Evolutionary conservation across 2,329 filamentous ascomycete genomes (phyloP).

Genomic region (Dactylellina cionopaga): DNA sequence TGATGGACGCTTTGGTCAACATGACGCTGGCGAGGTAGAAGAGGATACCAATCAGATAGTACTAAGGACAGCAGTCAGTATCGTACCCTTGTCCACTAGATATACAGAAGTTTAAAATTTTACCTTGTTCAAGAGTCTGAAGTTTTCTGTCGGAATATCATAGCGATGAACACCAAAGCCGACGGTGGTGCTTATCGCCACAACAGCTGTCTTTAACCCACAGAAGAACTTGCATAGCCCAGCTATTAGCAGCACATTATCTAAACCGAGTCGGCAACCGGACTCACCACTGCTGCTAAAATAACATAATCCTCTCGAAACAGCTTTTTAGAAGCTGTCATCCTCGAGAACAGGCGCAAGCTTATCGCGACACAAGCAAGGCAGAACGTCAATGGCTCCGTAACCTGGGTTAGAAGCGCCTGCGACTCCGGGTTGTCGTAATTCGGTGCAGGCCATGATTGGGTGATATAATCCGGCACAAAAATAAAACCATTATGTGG

Average conservation of each 20-base stretch:
- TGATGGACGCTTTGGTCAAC: constrained; percentile 26
- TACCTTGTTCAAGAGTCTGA: constrained; percentile 19
- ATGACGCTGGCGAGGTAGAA: constrained; percentile 18
- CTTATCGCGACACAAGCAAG: constrained; percentile 14
- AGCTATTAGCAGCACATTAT: too few relatives aligned
- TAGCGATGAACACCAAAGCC: constrained; percentile 24
- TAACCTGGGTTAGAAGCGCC: constrained; percentile 1
- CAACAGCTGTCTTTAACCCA: constrained; percentile 10
- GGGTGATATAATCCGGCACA: constrained; percentile 22
- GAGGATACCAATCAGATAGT: constrained; percentile 20
- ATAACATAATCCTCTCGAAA: constrained; percentile 25
- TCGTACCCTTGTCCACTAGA: neutral
- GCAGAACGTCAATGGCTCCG: constrained; percentile 15
- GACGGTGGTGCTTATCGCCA: constrained; percentile 7
- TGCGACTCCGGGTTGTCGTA: constrained; percentile 11
- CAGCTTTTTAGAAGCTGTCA: constrained; percentile 17
- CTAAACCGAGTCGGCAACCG: too few relatives aligned
- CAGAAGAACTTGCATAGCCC: constrained; percentile 15
- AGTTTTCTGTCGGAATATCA: constrained; percentile 3
- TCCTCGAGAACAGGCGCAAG: constrained; percentile 9
- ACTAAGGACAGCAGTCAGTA: neutral
- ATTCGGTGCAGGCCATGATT: constrained; percentile 18
- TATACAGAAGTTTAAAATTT: neutral
- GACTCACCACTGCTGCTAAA: constrained; percentile 9
- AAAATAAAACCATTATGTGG: constrained; percentile 15